Evolutionary conservation across 129 eudicot genomes (phyloP), one percentile per base, ranked within the genome.

Genomic region (Escallonia herrerae): DNA sequence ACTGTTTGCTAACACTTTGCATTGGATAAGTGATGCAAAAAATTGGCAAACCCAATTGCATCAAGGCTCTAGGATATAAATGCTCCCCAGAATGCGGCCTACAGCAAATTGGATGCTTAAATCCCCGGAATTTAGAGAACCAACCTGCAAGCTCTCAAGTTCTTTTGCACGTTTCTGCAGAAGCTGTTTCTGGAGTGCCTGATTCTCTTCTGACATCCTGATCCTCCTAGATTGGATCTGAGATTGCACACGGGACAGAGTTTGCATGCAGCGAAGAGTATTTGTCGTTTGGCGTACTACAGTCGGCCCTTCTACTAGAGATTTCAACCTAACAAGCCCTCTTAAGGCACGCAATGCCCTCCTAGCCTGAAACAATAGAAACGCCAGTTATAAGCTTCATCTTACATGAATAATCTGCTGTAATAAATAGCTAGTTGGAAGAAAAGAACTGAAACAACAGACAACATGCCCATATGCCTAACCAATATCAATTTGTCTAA

Each of bases 151-250:
- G 65, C 76, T 81, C 64, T 82, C 96, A 3, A 91, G 82, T 80
- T 87, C 97, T 73, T 84, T 87, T 4, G 86, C 97, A 58, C 83
- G 87, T 70, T 91, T 83, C 55, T 83, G 98, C 37, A 85, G 86
- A 53, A 91, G 86, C 65, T 91, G 96, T 70, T 80, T 81, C 74
- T 91, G 96, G 60, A 83, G 95, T 0, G 96, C 94, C 40, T 76
- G 86, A 68, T 91, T 91, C 77, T 87, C 97, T 73, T 91, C 97
- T 1, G 86, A 78, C 98, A 88, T 91, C 66, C 89, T 66, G 66
- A 83, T 74, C 80, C 96, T 83, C 55, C 98, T 83, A 42, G 89
- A 86, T 52, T 82, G 81, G 63, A 91, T 76, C 77, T 91, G 96
- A 69, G 95, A 75, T 51, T 91, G 96, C 80, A 91, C 91, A 13